phyloP scores from a whole-genome alignment of 2,329 filamentous ascomycete species.

The Trichoderma harzianum region DNA sequence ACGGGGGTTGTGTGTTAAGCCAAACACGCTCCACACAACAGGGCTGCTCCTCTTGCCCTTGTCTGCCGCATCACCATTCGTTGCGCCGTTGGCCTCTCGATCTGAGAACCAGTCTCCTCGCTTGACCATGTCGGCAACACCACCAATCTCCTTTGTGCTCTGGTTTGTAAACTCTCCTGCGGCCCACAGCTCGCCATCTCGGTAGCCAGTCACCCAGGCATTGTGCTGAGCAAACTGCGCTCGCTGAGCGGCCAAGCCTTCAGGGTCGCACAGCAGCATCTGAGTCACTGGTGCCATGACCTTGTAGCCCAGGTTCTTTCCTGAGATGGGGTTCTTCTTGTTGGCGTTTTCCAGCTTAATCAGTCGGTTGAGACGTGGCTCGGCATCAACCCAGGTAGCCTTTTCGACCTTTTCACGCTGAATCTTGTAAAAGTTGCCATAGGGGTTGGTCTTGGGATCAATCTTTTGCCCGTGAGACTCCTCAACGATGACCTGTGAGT shows the following conservation, averaged over 20 bases:
- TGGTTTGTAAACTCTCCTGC: constrained; percentile 52
- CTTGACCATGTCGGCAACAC: constrained; percentile 45
- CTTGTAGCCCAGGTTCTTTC: constrained; percentile 50
- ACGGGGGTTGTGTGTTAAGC: constrained; percentile 47
- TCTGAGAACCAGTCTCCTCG: constrained; percentile 45
- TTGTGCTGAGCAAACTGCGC: constrained; percentile 46
- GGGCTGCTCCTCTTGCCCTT: constrained; percentile 30
- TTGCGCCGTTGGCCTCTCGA: constrained; percentile 17
- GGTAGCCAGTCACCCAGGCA: constrained; percentile 48
- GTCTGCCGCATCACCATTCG: neutral
- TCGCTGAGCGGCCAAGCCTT: constrained; percentile 41
- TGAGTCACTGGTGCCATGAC: constrained; percentile 45
- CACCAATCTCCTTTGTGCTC: constrained; percentile 41
- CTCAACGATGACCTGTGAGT: constrained; percentile 48
- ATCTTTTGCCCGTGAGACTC: constrained; percentile 37
- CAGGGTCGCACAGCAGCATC: constrained; percentile 44
- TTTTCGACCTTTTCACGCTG: constrained; percentile 44
- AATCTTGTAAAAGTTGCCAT: constrained; percentile 59
- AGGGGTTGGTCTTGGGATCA: constrained; percentile 54
- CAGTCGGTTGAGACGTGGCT: constrained; percentile 48
- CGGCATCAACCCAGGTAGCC: constrained; percentile 50
- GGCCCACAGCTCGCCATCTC: constrained; percentile 49
- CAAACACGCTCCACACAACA: constrained; percentile 48
- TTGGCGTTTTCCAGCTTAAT: constrained; percentile 48
- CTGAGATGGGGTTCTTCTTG: constrained; percentile 45